phyloP scores from a whole-genome alignment of 371 early-diverging fungal genomes.

The Blakeslea trispora region DNA sequence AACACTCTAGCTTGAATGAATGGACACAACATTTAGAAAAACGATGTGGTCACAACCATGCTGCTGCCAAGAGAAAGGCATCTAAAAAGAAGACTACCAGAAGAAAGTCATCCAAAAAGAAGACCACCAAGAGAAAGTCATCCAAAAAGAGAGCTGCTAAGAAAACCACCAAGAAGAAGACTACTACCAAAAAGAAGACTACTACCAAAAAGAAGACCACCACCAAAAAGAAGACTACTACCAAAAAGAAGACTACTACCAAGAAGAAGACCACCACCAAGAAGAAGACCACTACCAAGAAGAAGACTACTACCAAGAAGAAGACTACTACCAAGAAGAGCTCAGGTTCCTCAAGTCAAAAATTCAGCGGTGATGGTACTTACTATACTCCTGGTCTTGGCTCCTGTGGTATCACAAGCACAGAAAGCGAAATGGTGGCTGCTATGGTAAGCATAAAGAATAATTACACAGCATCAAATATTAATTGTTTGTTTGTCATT shows the following conservation, averaged over 20 bases:
- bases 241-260: conserved; percentile 16
- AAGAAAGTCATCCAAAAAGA: conserved; percentile 9
- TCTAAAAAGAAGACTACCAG: conserved; percentile 10
- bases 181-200: conserved; percentile 12
- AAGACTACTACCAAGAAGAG: conserved; percentile 15
- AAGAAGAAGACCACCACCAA: too few species aligned
- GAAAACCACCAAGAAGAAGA: conserved; percentile 9
- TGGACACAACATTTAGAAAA: conserved; percentile 15
- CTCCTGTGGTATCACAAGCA: conserved; percentile 34
- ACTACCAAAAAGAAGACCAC: conserved; percentile 15
- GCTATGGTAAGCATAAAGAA: conserved; percentile 32
- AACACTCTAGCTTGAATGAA: not conserved
- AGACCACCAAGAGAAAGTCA: conserved; percentile 2
- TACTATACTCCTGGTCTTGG: conserved; percentile 36
- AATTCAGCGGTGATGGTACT: conserved; percentile 42
- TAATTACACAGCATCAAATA: not conserved
- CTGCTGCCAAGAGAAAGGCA: conserved; percentile 11
- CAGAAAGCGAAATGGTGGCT: conserved; percentile 33
- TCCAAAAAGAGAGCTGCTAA: conserved; percentile 4
- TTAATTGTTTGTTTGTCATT: conserved; percentile 3
- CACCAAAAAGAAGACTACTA: conserved; percentile 18
- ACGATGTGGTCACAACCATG: conserved; percentile 12
- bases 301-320: conserved; percentile 14
- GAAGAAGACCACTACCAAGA: too few species aligned
- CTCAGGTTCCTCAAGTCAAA: not conserved